Percentiles rank a stretch among this genome's conserved stretches.
Evolutionary conservation across 345 rosid genomes (phyloP).

Genomic region (Acer saccharum): DNA sequence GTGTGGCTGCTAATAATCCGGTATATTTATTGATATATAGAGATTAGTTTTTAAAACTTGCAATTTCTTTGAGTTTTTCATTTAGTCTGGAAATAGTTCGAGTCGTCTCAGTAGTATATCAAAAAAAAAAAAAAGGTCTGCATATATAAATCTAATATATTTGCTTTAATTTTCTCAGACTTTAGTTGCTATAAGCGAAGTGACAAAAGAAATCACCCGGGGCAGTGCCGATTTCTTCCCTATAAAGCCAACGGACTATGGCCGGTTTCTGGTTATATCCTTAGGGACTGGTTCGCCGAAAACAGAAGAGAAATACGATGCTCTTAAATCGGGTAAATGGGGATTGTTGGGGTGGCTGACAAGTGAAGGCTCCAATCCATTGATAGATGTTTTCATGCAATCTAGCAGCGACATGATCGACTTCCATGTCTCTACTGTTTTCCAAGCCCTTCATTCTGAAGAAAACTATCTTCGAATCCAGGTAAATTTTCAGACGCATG

Average conservation of each 20-base stretch:
- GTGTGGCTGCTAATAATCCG: slow-evolving; percentile 73
- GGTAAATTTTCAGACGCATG: slow-evolving; percentile 18
- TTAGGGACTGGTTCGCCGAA: slow-evolving; percentile 43
- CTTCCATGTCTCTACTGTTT: slow-evolving; percentile 38
- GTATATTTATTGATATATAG: not conserved
- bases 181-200: slow-evolving; percentile 43
- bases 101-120: no score
- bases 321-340: slow-evolving; percentile 39
- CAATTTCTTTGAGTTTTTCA: no score
- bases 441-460: slow-evolving; percentile 40
- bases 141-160: no score
- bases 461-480: slow-evolving; percentile 50
- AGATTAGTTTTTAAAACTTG: no score
- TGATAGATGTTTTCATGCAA: slow-evolving; percentile 39
- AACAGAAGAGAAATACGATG: slow-evolving; percentile 27
- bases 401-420: slow-evolving; percentile 47
- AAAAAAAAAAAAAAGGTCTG: no score
- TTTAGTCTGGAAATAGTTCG: not conserved
- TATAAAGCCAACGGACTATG: slow-evolving; percentile 34
- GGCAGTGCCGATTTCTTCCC: slow-evolving; percentile 25
- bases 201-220: slow-evolving; percentile 31
- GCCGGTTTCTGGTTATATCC: slow-evolving; percentile 37
- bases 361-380: slow-evolving; percentile 28
- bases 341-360: slow-evolving; percentile 48
- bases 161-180: slow-evolving; percentile 26